Percentiles rank a stretch among this genome's conserved stretches.
phyloP scores from a whole-genome alignment of 805 yeast species.

The Candida multigemmis region DNA sequence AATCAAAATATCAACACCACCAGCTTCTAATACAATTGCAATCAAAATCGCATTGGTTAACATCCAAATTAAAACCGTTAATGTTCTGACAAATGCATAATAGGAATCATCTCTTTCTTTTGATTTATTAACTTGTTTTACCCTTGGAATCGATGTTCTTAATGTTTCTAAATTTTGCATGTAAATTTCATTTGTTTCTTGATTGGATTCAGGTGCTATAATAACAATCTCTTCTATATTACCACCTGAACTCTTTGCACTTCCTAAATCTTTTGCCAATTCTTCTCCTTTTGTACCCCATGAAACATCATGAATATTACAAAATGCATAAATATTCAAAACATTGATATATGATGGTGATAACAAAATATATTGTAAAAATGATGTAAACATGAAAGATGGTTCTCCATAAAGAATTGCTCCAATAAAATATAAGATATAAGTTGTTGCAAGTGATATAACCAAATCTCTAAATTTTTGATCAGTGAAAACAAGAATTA shows the following conservation, averaged over 20 bases:
- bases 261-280: conserved; percentile 63
- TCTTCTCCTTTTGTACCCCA: conserved; percentile 96
- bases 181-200: conserved; percentile 72
- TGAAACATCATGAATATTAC: conserved; percentile 91
- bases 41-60: conserved; percentile 74
- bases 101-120: conserved; percentile 53
- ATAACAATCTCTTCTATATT: conserved; percentile 31
- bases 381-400: conserved; percentile 84
- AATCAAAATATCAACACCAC: conserved; percentile 50
- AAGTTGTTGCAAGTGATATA: conserved; percentile 80
- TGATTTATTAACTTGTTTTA: conserved; percentile 10
- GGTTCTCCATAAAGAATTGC: conserved; percentile 84
- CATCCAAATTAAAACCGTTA: conserved; percentile 87
- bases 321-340: conserved; percentile 87
- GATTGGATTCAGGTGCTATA: conserved; percentile 57
- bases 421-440: conserved; percentile 68
- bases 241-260: conserved; percentile 51
- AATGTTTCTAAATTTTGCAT: conserved; percentile 54
- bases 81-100: conserved; percentile 83
- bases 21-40: conserved; percentile 77
- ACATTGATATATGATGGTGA: conserved; percentile 90
- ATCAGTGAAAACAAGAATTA: conserved; percentile 47
- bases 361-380: conserved; percentile 71
- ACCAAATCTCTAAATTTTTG: conserved; percentile 76
- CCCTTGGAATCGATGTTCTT: conserved; percentile 24